phyloP scores from a whole-genome alignment of 495 filamentous ascomycete species.

The Cercophora newfieldiana region DNA sequence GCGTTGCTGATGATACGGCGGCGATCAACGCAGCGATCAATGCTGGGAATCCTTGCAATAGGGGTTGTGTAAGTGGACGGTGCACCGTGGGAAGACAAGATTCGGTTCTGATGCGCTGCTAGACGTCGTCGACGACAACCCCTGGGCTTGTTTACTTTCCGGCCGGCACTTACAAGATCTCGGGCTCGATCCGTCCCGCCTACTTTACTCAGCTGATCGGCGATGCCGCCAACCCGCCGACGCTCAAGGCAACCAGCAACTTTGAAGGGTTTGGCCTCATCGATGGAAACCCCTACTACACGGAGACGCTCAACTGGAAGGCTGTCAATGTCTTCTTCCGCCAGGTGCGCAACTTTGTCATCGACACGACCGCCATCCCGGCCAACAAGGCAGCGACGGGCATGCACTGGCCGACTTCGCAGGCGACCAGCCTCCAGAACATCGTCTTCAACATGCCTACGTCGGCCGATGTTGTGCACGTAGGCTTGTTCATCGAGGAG shows the following conservation, averaged over 20 bases:
- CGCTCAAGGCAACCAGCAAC: conserved; percentile 62
- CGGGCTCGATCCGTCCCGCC: conserved; percentile 60
- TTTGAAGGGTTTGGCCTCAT: conserved; percentile 68
- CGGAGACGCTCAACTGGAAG: conserved; percentile 48
- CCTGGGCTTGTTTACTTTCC: conserved; percentile 80
- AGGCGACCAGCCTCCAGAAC: conserved; percentile 78
- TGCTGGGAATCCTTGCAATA: conserved; percentile 73
- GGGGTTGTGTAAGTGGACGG: conserved; percentile 55
- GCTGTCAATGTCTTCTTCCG: conserved; percentile 76
- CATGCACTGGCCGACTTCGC: conserved; percentile 79
- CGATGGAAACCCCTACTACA: conserved; percentile 69
- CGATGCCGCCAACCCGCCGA: conserved; percentile 34
- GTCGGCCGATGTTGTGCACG: conserved; percentile 58
- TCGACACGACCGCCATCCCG: conserved; percentile 67
- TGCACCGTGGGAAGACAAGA: not conserved
- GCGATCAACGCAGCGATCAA: conserved; percentile 84
- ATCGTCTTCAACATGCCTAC: conserved; percentile 70
- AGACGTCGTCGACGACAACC: conserved; percentile 68
- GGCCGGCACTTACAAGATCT: conserved; percentile 71
- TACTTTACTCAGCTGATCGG: conserved; percentile 67
- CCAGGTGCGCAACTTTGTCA: conserved; percentile 73
- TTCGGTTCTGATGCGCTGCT: not conserved
- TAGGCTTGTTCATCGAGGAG: conserved; percentile 74
- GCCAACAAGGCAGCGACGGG: conserved; percentile 55
- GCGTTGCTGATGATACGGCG: conserved; percentile 72